Base-by-base conservation (phyloP, 768 basidiomycete genomes). In the Kwoniella mangroviensis region DNA sequence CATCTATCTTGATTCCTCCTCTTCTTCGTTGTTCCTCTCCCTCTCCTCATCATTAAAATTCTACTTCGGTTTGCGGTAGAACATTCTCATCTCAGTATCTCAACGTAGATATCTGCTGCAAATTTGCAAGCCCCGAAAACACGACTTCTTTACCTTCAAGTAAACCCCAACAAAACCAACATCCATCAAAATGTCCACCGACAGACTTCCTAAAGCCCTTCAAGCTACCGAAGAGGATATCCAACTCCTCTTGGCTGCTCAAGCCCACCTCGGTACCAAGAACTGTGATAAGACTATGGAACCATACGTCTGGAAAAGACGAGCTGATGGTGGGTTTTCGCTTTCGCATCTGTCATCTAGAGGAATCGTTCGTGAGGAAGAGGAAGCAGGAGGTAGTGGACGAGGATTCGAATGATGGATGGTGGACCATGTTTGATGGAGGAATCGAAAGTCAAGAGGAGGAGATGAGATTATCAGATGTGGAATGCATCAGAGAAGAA, bases 231-330 rank as follows among this genome's bases (percentile, higher is more conserved):
- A 98, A 85, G 95, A 98, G 87, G 96, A 98, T 85, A 95, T 98
- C 79, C 92, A 92, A 85, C 89, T 93, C 77, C 88, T 98, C 81
- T 88, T 98, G 71, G 90, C 94, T 81, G 97, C 97, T 22, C 93
- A 98, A 87, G 91, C 90, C 84, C 96, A 98, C 84, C 91, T 98
- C 74, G 96, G 95, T 83, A 93, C 91, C 75, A 98, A 98, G 91
- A 97, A 98, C 86, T 96, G 94, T 87, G 96, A 98, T 84, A 97
- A 94, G 89, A 92, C 94, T 85, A 99, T 99, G 97, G 89, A 91
- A 81, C 88, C 92, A 65, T 99, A 99, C 85, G 93, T 99, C 85
- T 98, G 90, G 91, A 98, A 95, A 87, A 87, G 96, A 84, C 89
- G 97, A 82, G 84, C 90, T 72, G 97, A 99, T 85, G 97, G 97